Evolutionary conservation across 805 yeast genomes (phyloP).

Genomic region (Yarrowia sp.): DNA sequence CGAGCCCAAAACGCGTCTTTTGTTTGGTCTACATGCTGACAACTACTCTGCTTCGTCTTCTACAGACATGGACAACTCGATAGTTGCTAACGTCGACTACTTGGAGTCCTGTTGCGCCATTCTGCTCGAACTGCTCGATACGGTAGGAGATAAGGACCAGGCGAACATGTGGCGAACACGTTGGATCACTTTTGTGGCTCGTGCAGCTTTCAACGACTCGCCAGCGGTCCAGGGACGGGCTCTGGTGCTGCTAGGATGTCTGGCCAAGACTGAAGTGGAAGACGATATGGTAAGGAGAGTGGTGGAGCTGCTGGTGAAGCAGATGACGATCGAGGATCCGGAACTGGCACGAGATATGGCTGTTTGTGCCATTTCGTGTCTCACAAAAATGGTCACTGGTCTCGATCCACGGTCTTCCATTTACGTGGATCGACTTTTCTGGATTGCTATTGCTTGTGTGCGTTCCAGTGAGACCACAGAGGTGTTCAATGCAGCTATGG

Average conservation of each 20-base stretch:
- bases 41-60: constrained; percentile 4
- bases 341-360: constrained; percentile 39
- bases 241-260: constrained; percentile 65
- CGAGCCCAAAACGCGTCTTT: constrained; percentile 31
- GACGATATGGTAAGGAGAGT: constrained; percentile 49
- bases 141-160: constrained; percentile 30
- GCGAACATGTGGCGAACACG: constrained; percentile 33
- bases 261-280: constrained; percentile 60
- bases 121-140: constrained; percentile 30
- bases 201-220: constrained; percentile 45
- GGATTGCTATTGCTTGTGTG: constrained; percentile 40
- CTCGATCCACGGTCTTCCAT: constrained; percentile 43
- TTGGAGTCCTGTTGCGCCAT: constrained; percentile 31
- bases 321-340: constrained; percentile 30
- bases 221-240: constrained; percentile 40
- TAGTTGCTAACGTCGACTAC: constrained; percentile 30
- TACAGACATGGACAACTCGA: constrained; percentile 4
- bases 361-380: constrained; percentile 45
- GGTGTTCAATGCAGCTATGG: constrained; percentile 31
- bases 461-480: constrained; percentile 25
- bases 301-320: constrained; percentile 28
- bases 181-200: constrained; percentile 31
- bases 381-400: constrained; percentile 49
- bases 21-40: constrained; percentile 33
- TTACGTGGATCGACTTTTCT: constrained; percentile 48